These are phyloP conservation scores for Nigrospora sphaerica DNA, from an alignment of 2,329 filamentous ascomycete species.

Conservation along the genomic window DNA sequence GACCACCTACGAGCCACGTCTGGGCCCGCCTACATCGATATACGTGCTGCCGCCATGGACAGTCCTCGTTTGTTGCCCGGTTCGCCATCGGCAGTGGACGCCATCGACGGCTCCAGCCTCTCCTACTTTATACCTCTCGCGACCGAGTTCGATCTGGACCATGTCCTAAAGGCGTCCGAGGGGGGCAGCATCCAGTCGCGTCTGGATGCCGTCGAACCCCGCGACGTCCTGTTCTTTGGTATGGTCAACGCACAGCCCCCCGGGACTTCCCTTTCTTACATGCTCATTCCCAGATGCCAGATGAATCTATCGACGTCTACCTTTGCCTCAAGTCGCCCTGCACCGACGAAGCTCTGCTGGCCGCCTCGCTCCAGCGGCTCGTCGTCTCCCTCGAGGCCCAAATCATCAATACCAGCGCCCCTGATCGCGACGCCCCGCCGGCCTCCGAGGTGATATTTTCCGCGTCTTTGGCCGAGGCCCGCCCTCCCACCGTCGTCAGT, in stretches of 20 bases:
- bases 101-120: slow-evolving; percentile 52
- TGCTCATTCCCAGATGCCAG: slow-evolving; percentile 50
- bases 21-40: too few species aligned
- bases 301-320: slow-evolving; percentile 66
- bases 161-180: slow-evolving; percentile 36
- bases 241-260: slow-evolving; percentile 24
- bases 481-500: slow-evolving; percentile 43
- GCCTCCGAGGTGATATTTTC: slow-evolving; percentile 55
- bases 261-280: slow-evolving; percentile 25
- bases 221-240: slow-evolving; percentile 69
- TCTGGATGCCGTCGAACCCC: slow-evolving; percentile 52
- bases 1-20: too few species aligned
- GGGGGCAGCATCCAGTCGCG: slow-evolving; percentile 33
- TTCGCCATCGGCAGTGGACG: slow-evolving; percentile 25
- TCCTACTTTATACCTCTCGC: slow-evolving; percentile 53
- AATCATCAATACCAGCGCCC: slow-evolving; percentile 49
- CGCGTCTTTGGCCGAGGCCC: slow-evolving; percentile 39
- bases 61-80: too few species aligned
- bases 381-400: slow-evolving; percentile 60
- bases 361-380: slow-evolving; percentile 54
- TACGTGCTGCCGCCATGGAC: too few species aligned
- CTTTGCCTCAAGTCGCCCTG: slow-evolving; percentile 60
- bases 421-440: slow-evolving; percentile 39
- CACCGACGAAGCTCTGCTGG: slow-evolving; percentile 48
- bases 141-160: slow-evolving; percentile 47